Conservation (phyloP, 2,329 filamentous ascomycete species). For the Hirsutella rhossiliensis region DNA sequence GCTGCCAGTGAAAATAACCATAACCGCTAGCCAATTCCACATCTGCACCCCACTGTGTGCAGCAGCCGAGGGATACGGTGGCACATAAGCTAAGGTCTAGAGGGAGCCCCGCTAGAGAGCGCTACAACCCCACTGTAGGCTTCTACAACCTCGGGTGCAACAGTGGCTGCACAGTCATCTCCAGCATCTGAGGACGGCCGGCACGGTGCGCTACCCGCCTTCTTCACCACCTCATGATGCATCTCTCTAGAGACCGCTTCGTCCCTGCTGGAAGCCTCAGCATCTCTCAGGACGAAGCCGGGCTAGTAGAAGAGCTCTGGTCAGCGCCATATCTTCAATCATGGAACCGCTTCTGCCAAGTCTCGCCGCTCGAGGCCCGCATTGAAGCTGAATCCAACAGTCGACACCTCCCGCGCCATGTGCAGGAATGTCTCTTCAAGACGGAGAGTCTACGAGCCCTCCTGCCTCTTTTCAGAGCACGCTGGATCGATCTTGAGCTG, state of each 20-base stretch:
- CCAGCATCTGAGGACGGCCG: not conserved
- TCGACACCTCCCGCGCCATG: slow-evolving; percentile 5
- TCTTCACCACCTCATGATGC: slow-evolving; percentile 5
- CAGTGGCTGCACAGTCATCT: no score
- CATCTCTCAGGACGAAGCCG: slow-evolving; percentile 12
- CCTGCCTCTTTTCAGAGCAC: slow-evolving; percentile 17
- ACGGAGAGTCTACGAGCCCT: slow-evolving; percentile 11
- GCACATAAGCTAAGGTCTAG: no score
- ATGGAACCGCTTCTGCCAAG: slow-evolving; percentile 13
- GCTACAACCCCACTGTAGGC: no score
- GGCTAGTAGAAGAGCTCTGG: slow-evolving; percentile 7
- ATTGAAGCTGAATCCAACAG: slow-evolving; percentile 6
- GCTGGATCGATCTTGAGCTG: slow-evolving; percentile 34
- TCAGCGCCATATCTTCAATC: slow-evolving; percentile 1
- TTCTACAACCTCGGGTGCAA: no score
- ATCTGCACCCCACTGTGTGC: no score
- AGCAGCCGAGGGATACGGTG: no score
- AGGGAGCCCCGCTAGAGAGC: no score
- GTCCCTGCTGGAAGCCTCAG: slow-evolving; percentile 29
- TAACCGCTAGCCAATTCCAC: no score
- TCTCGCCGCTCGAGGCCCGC: not conserved
- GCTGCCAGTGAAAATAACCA: no score
- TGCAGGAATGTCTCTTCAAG: slow-evolving; percentile 18
- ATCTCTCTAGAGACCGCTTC: slow-evolving; percentile 12
- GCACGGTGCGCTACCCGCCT: not conserved